phyloP scores from a whole-genome alignment of 345 rosid species.

The Aquilaria yunnanensis region DNA sequence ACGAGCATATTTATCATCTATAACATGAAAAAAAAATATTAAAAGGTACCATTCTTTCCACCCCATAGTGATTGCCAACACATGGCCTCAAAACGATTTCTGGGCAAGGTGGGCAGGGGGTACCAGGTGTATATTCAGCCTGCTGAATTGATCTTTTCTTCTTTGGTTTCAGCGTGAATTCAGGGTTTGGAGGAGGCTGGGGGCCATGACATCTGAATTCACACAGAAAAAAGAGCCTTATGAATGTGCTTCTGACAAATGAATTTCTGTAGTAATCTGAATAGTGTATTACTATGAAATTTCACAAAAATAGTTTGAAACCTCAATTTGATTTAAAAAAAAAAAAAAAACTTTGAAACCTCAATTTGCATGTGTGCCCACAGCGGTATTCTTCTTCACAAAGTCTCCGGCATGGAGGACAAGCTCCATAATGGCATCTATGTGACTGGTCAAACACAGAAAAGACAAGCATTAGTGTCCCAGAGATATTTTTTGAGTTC shows the following conservation, averaged over 20 bases:
- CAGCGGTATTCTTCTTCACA: conserved; percentile 87
- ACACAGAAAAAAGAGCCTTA: conserved; percentile 10
- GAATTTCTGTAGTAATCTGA: too few relatives aligned
- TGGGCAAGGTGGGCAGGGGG: conserved; percentile 85
- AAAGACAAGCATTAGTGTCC: conserved; percentile 3
- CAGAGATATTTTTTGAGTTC: neutral
- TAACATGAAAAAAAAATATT: conserved; percentile 11
- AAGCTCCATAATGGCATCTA: conserved; percentile 92
- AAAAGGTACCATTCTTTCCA: conserved; percentile 70
- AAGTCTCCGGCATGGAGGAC: conserved; percentile 66
- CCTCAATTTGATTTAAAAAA: conserved; percentile 4
- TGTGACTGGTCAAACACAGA: conserved; percentile 53
- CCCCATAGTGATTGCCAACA: conserved; percentile 79
- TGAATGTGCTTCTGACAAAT: too few relatives aligned
- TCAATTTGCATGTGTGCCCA: conserved; percentile 77
- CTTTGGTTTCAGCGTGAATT: conserved; percentile 70
- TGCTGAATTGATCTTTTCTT: conserved; percentile 62
- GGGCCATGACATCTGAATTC: conserved; percentile 77
- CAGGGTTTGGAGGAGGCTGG: conserved; percentile 79
- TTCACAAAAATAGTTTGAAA: neutral
- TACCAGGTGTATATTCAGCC: conserved; percentile 60
- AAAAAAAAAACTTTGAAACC: conserved; percentile 28
- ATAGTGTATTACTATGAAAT: neutral
- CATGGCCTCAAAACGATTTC: conserved; percentile 87
- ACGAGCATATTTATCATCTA: neutral